A percentile compares a stretch with the other conserved stretches of the same genome.
Evolutionary conservation across 2,329 filamentous ascomycete species (phyloP).

Genomic region (Fusarium sp.): DNA sequence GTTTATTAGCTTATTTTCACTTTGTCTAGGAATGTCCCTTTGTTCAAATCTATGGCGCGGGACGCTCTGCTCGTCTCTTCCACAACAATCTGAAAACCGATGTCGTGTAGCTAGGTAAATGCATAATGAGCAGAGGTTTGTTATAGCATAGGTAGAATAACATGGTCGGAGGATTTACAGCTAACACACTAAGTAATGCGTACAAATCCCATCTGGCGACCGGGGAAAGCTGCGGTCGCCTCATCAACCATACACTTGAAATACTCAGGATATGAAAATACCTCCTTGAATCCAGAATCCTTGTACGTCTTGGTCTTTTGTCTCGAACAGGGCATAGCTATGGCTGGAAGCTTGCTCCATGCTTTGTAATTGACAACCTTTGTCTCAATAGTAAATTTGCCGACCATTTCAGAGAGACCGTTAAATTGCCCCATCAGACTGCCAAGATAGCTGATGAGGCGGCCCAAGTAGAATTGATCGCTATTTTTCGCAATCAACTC

Average conservation of each 20-base stretch:
- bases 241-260: not conserved
- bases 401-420: not conserved
- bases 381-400: not conserved
- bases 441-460: too few relatives aligned
- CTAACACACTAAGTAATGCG: not conserved
- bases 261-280: not conserved
- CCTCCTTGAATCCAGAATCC: not conserved
- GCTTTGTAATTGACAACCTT: not conserved
- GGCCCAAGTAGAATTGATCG: too few relatives aligned
- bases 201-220: not conserved
- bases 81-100: too few relatives aligned
- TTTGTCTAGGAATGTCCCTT: too few relatives aligned
- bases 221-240: not conserved
- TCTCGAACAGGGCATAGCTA: not conserved
- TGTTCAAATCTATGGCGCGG: too few relatives aligned
- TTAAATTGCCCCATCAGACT: not conserved
- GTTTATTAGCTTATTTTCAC: too few relatives aligned
- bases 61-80: too few relatives aligned
- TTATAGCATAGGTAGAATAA: too few relatives aligned
- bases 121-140: fast-evolving
- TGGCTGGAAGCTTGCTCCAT: not conserved
- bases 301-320: not conserved
- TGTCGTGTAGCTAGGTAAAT: too few relatives aligned
- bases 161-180: fast-evolving
- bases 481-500: too few relatives aligned